Conservation (phyloP, 441 rosid genomes). For the Brassica balearica region DNA sequence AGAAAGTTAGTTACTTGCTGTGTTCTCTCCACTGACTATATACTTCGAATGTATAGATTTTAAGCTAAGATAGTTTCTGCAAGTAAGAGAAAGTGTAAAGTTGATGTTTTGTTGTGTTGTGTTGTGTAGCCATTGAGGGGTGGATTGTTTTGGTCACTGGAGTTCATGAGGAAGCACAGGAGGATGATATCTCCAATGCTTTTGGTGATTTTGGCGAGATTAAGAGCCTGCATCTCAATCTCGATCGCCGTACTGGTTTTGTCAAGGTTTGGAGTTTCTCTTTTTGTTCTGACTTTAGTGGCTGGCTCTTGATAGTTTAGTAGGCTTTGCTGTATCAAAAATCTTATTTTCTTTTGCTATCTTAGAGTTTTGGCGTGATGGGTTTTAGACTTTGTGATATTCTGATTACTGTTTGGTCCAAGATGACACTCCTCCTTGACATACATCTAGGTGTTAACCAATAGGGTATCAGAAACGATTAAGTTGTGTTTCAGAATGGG, state of each 20-base stretch:
- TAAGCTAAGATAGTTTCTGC: neutral
- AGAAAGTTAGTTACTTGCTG: neutral
- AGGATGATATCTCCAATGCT: constrained; percentile 81
- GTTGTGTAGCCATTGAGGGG: constrained; percentile 87
- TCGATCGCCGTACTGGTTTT: constrained; percentile 93
- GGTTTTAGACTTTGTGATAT: neutral
- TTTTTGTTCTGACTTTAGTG: constrained; percentile 5
- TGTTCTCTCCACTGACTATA: neutral
- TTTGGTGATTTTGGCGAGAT: constrained; percentile 97
- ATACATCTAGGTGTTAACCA: neutral
- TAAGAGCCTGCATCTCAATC: constrained; percentile 85
- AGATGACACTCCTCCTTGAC: neutral
- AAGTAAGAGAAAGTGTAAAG: neutral
- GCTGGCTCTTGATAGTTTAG: constrained; percentile 7
- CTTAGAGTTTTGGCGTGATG: neutral
- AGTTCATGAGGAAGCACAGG: constrained; percentile 95
- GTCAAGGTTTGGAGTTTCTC: constrained; percentile 70
- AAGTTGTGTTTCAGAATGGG: constrained; percentile 22
- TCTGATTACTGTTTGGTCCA: neutral
- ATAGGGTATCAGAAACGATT: constrained; percentile 2
- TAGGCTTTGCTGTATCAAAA: neutral
- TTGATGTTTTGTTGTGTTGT: neutral
- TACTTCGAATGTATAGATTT: neutral
- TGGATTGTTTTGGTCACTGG: constrained; percentile 93
- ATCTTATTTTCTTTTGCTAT: neutral